A percentile compares a stretch with the other conserved stretches of the same genome.
Evolutionary conservation across 768 basidiomycete genomes (phyloP).

Genomic region (Auricularia sp.): DNA sequence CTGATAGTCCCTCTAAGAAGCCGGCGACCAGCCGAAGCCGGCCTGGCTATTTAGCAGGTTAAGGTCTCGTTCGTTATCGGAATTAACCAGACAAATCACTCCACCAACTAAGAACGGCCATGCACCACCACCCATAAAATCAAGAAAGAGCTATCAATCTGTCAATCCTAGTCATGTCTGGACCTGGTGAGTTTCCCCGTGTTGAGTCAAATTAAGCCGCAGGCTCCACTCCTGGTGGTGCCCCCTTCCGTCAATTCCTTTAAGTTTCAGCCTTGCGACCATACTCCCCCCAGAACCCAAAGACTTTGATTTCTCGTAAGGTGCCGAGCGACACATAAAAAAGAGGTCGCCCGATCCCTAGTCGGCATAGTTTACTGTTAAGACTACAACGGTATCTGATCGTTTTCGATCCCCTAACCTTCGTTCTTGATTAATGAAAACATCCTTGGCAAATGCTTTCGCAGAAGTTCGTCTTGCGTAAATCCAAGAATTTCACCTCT

Average conservation of each 20-base stretch:
- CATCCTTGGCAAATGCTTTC: too few species aligned
- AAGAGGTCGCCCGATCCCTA: too few species aligned
- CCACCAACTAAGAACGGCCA: conserved; percentile 81
- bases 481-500: too few species aligned
- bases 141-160: conserved; percentile 80
- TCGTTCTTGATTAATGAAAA: too few species aligned
- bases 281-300: conserved; percentile 78
- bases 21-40: conserved; percentile 61
- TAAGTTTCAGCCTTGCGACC: conserved; percentile 71
- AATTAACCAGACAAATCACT: conserved; percentile 98
- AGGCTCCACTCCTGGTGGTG: conserved; percentile 73
- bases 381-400: too few species aligned
- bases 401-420: too few species aligned
- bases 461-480: too few species aligned
- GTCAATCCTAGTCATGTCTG: conserved; percentile 37
- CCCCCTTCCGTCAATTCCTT: conserved; percentile 79
- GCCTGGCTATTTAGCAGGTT: conserved; percentile 86
- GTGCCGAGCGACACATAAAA: conserved; percentile 38
- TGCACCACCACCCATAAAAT: conserved; percentile 83
- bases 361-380: too few species aligned
- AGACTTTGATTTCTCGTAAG: conserved; percentile 84
- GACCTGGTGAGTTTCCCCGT: too few species aligned
- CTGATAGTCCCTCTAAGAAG: conserved; percentile 84
- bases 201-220: conserved; percentile 76
- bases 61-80: conserved; percentile 92